Conservation (phyloP, 805 yeast genomes). For the Saturnispora saitoi region DNA sequence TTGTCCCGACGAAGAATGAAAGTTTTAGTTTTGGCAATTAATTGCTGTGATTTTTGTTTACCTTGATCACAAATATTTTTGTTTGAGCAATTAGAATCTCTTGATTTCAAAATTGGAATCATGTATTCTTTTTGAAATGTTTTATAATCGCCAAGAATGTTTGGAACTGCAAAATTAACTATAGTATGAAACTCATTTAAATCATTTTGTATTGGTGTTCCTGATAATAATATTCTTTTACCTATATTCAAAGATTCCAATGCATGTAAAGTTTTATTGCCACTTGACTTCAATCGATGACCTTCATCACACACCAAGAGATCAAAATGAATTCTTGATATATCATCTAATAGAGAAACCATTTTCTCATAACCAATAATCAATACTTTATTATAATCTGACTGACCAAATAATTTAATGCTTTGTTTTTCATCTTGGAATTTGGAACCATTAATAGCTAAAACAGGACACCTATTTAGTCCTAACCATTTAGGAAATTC, state of each 20-base stretch:
- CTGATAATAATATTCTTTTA: conserved; percentile 62
- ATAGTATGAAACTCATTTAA: conserved; percentile 73
- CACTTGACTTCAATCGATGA: conserved; percentile 71
- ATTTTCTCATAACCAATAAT: conserved; percentile 85
- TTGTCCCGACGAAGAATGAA: conserved; percentile 72
- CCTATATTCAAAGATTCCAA: conserved; percentile 47
- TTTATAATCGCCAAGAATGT: conserved; percentile 55
- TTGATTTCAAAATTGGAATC: conserved; percentile 60
- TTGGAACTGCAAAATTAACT: conserved; percentile 79
- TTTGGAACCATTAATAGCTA: conserved; percentile 46
- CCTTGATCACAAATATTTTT: conserved; percentile 46
- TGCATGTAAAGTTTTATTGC: conserved; percentile 63
- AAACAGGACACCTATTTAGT: conserved; percentile 51
- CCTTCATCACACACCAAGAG: conserved; percentile 91
- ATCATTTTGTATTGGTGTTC: conserved; percentile 71
- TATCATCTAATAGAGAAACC: conserved; percentile 42
- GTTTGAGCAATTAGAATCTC: conserved; percentile 56
- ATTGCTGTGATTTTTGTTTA: conserved; percentile 48
- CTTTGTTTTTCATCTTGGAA: conserved; percentile 48
- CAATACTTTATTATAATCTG: conserved; percentile 72
- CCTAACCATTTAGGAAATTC: conserved; percentile 91
- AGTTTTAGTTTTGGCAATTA: conserved; percentile 52
- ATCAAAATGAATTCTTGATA: conserved; percentile 43
- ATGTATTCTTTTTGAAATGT: conserved; percentile 54
- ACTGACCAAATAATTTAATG: conserved; percentile 51